phyloP scores from a whole-genome alignment of 306 rosid genomes.

The Cicer bijugum region DNA sequence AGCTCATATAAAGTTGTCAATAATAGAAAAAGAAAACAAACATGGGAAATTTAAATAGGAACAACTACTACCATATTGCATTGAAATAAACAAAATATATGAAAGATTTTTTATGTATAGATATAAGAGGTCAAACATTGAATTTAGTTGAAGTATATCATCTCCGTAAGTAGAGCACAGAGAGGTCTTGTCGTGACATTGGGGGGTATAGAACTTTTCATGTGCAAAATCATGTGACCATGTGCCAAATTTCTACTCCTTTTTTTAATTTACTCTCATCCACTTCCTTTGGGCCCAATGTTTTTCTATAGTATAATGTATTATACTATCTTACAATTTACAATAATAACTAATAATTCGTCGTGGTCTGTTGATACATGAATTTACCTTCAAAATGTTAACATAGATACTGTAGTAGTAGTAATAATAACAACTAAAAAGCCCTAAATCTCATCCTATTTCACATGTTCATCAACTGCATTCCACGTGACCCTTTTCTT shows the following conservation, averaged over 20 bases:
- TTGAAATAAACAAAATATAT: conserved; percentile 5
- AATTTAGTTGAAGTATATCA: conserved; percentile 39
- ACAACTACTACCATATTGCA: conserved; percentile 21
- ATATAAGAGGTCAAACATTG: conserved; percentile 42
- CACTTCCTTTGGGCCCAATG: conserved; percentile 52
- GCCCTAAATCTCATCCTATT: conserved; percentile 4
- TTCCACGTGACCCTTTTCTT: conserved; percentile 38
- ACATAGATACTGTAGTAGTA: background rate
- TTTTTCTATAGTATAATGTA: background rate
- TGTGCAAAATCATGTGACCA: conserved; percentile 87
- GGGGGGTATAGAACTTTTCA: conserved; percentile 47
- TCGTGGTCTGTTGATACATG: conserved; percentile 41
- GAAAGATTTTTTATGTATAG: background rate
- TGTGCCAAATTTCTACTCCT: conserved; percentile 61
- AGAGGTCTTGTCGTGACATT: conserved; percentile 52
- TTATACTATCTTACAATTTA: background rate
- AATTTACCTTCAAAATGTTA: conserved; percentile 33
- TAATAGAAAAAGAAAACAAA: background rate
- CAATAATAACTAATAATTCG: conserved; percentile 29
- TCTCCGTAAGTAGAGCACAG: conserved; percentile 36
- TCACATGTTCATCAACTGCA: conserved; percentile 40
- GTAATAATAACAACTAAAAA: background rate
- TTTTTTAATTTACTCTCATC: conserved; percentile 25
- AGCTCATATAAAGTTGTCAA: conserved; percentile 42
- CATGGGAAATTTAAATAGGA: conserved; percentile 17